These are phyloP conservation scores for Aureobasidium sp. DNA, from an alignment of 2,329 filamentous ascomycete genomes.

Conservation along the genomic window DNA sequence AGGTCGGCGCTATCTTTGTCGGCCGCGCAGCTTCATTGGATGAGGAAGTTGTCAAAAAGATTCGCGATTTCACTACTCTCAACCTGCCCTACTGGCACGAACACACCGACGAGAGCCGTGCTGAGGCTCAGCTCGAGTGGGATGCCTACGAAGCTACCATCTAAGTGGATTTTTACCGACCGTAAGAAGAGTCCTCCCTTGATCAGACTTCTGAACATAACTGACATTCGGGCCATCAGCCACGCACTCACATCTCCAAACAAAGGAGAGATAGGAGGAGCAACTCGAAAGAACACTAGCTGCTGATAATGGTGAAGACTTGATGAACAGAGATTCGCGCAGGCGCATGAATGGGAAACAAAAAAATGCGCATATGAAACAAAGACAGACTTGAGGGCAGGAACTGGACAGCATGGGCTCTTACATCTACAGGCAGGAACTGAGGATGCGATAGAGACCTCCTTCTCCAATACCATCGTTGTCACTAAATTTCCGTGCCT, in stretches of 20 bases:
- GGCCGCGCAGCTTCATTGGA: neutral
- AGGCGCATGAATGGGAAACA: neutral
- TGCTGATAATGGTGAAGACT: neutral
- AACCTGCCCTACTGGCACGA: neutral
- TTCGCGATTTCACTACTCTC: neutral
- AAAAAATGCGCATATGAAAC: neutral
- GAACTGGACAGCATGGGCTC: neutral
- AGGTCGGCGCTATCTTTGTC: neutral
- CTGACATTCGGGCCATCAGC: neutral
- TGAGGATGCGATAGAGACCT: neutral
- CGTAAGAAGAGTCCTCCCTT: neutral
- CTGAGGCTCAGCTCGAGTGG: neutral
- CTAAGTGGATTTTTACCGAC: neutral
- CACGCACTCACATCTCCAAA: neutral
- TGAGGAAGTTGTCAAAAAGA: neutral
- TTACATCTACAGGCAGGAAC: neutral
- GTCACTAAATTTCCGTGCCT: neutral
- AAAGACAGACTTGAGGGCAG: neutral
- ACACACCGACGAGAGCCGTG: neutral
- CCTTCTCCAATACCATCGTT: neutral
- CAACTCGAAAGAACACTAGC: neutral
- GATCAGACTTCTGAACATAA: too few relatives aligned
- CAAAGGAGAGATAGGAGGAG: neutral
- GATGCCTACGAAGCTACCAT: neutral
- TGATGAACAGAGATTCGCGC: neutral